Conservation (phyloP, 495 filamentous ascomycete genomes). For the Podospora bellae-mahoneyi region DNA sequence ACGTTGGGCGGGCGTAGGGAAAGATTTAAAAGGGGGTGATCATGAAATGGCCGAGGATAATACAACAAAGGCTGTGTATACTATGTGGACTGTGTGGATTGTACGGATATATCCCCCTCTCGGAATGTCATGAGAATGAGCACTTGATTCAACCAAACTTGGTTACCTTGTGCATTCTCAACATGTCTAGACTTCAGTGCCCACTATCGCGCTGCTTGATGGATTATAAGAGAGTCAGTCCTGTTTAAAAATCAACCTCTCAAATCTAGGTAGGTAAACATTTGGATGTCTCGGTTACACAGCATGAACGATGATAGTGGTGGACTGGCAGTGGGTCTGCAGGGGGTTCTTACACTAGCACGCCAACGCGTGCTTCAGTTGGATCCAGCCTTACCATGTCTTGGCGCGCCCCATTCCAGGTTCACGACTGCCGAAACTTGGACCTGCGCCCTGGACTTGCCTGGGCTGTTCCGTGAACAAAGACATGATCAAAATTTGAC, state of each 20-base stretch:
- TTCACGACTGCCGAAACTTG: background rate
- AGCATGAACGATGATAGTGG: too few species aligned
- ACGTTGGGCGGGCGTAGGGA: conserved; percentile 42
- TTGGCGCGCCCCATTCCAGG: conserved; percentile 15
- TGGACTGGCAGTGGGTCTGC: too few species aligned
- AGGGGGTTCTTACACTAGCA: too few species aligned
- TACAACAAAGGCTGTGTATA: conserved; percentile 27
- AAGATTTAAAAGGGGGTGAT: conserved; percentile 2
- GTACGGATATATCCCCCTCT: conserved; percentile 29
- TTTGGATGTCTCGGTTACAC: too few species aligned
- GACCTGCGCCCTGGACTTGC: background rate
- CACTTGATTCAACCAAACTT: conserved; percentile 1
- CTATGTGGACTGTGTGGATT: conserved; percentile 27
- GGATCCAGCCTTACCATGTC: conserved; percentile 5
- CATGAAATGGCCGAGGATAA: conserved; percentile 13
- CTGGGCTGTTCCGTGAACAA: background rate
- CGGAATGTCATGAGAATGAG: conserved; percentile 19
- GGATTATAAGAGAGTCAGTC: too few species aligned
- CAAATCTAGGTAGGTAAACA: too few species aligned
- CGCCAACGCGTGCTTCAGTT: background rate
- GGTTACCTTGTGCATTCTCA: background rate
- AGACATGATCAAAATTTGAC: background rate
- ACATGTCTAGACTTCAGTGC: too few species aligned
- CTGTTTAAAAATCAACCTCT: too few species aligned
- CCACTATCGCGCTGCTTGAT: too few species aligned